A percentile compares a stretch with the other conserved stretches of the same genome.
Conservation (phyloP, 2,329 filamentous ascomycete genomes). For the Xylaria sp. region DNA sequence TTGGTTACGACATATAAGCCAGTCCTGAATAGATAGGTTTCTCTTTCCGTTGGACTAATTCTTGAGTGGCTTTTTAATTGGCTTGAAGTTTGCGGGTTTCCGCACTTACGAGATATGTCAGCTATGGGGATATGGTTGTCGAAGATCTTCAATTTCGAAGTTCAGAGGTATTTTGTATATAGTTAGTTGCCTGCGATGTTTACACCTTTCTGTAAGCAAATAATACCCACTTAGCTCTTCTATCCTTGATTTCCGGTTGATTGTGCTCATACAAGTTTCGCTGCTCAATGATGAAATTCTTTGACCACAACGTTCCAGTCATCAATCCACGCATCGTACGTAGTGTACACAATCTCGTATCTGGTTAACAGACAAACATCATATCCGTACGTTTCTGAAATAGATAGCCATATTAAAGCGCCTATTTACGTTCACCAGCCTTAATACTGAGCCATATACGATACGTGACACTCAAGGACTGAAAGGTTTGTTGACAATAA, state of each 20-base stretch:
- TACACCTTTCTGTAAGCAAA: background rate
- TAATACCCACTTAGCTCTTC: background rate
- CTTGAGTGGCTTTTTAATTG: background rate
- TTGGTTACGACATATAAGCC: conserved; percentile 17
- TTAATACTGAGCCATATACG: background rate
- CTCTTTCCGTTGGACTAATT: background rate
- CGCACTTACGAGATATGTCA: background rate
- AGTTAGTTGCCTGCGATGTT: background rate
- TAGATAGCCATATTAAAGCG: background rate
- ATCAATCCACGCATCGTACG: background rate
- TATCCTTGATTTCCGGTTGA: background rate
- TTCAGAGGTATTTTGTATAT: background rate
- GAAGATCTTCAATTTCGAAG: background rate
- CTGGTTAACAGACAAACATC: background rate
- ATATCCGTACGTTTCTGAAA: background rate
- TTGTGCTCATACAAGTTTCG: background rate
- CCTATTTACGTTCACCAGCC: background rate
- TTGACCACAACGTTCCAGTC: background rate
- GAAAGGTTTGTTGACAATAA: background rate
- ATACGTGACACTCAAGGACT: background rate
- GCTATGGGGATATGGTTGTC: background rate
- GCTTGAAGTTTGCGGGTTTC: background rate
- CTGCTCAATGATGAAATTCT: background rate
- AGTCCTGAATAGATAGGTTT: conserved; percentile 14
- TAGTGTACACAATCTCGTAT: background rate